These are phyloP conservation scores for Saccharomycopsis guyanensis DNA, from an alignment of 805 yeast species.

Conservation along the genomic window DNA sequence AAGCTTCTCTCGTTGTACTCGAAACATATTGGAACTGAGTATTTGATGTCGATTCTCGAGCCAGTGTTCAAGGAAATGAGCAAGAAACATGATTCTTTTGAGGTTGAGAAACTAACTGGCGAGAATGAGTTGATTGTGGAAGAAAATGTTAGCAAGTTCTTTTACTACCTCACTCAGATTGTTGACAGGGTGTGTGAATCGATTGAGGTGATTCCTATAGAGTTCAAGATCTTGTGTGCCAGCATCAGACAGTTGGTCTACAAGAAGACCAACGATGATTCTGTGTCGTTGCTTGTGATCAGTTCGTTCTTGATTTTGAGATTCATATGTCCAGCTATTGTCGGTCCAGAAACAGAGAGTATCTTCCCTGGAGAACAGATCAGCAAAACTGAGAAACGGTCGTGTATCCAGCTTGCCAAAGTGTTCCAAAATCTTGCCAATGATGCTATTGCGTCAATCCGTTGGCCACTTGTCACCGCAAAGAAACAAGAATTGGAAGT, in stretches of 20 bases:
- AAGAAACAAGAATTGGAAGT: conserved; percentile 34
- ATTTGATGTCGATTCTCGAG: conserved; percentile 43
- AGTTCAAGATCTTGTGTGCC: conserved; percentile 64
- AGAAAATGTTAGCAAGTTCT: conserved; percentile 37
- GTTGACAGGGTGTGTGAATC: conserved; percentile 55
- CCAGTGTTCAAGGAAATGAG: conserved; percentile 52
- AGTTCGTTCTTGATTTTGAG: conserved; percentile 84
- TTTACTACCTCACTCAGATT: conserved; percentile 46
- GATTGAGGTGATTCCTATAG: conserved; percentile 55
- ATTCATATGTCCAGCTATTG: conserved; percentile 77
- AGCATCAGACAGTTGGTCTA: conserved; percentile 35
- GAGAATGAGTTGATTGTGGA: conserved; percentile 16
- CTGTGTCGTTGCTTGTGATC: conserved; percentile 61
- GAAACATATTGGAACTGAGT: conserved; percentile 52
- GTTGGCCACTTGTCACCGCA: conserved; percentile 47
- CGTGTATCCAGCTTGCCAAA: conserved; percentile 73
- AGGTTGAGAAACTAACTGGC: conserved; percentile 50
- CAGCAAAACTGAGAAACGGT: conserved; percentile 43
- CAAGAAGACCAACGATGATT: conserved; percentile 33
- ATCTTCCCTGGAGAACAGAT: conserved; percentile 24
- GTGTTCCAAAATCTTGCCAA: conserved; percentile 83
- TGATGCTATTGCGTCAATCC: conserved; percentile 58
- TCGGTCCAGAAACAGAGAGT: conserved; percentile 21
- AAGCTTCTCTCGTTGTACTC: conserved; percentile 71
- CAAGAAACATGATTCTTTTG: conserved; percentile 46